Evolutionary conservation across 805 yeast genomes (phyloP), one percentile per base, ranked within the genome.

Genomic region (Saccharomycopsis fibuligera): DNA sequence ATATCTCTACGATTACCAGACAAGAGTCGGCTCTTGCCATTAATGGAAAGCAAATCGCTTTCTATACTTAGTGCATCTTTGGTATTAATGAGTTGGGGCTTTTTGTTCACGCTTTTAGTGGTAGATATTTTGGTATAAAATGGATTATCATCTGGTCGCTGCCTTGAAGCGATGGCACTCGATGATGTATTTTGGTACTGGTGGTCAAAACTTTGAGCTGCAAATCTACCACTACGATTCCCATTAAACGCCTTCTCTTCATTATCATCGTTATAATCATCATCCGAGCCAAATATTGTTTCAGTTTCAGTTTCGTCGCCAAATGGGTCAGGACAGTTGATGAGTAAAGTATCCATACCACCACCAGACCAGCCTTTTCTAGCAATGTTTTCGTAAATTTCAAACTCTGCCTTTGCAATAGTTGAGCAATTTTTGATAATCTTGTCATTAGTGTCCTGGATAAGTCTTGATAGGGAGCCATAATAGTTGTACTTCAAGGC

Each of bases 361-460:
- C 91, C 93, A 12, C 95, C 96, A 3, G 83, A 74, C 86, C 89
- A 82, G 3, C 95, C 93, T 60, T 88, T 88, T 49, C 79, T 72
- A 0, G 95, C 95, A 21, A 88, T 78, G 24, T 84, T 82, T 58
- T 86, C 95, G 57, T 78, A 79, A 17, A 87, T 78, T 57, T 86
- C 93, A 16, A 88, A 78, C 60, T 88, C 91, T 2, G 93, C 90
- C 44, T 87, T 68, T 1, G 86, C 81, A 4, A 84, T 69, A 1
- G 83, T 72, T 1, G 87, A 83, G 1, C 86, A 72, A 45, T 73
- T 70, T 17, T 66, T 62, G 41, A 84, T 68, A 3, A 86, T 67
- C 23, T 70, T 66, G 23, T 69, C 67, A 35, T 83, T 79, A n/a
- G 84, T 74, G 31, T 75, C 73, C 56, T 83, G 82, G 5, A 85